A percentile compares a stretch with the other conserved stretches of the same genome.
Evolutionary conservation across 208 protist genomes (phyloP).

Genomic region (Porcisia deanei): DNA sequence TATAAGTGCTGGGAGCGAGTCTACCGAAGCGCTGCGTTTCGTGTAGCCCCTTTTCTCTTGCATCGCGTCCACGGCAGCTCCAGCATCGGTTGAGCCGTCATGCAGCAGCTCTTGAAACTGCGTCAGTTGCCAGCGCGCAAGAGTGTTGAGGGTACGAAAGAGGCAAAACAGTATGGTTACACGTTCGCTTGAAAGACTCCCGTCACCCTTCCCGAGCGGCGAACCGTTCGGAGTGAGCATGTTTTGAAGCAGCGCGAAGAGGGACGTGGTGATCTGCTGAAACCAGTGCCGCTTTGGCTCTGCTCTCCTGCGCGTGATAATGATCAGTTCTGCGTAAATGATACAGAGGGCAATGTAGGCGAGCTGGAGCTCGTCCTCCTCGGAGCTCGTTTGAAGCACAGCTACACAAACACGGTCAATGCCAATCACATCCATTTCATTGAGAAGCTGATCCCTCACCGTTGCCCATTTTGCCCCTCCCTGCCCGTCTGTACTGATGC

Average conservation of each 20-base stretch:
- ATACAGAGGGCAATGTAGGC: constrained; percentile 64
- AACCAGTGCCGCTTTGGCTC: constrained; percentile 56
- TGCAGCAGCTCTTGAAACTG: constrained; percentile 70
- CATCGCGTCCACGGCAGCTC: constrained; percentile 12
- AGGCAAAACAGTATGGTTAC: constrained; percentile 67
- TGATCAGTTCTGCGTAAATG: constrained; percentile 43
- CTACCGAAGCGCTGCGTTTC: constrained; percentile 6
- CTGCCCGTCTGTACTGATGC: constrained; percentile 40
- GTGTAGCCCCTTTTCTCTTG: constrained; percentile 14
- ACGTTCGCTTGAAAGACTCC: constrained; percentile 35
- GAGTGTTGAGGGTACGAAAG: constrained; percentile 70
- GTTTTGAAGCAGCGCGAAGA: constrained; percentile 80
- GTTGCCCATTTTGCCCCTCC: constrained; percentile 35
- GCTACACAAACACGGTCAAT: constrained; percentile 70
- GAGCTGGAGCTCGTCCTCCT: constrained; percentile 57
- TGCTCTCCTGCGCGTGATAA: constrained; percentile 51
- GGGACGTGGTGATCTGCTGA: constrained; percentile 42
- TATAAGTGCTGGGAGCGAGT: constrained; percentile 31
- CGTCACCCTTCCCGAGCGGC: constrained; percentile 25
- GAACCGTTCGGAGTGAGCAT: constrained; percentile 57
- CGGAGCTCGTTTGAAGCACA: constrained; percentile 44
- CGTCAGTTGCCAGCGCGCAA: constrained; percentile 76
- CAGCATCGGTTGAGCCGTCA: constrained; percentile 28
- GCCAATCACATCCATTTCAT: constrained; percentile 55
- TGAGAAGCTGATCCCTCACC: constrained; percentile 65